Percentiles rank a stretch among this genome's conserved stretches.
phyloP scores from a whole-genome alignment of 805 yeast genomes.

The Millerago galiae region DNA sequence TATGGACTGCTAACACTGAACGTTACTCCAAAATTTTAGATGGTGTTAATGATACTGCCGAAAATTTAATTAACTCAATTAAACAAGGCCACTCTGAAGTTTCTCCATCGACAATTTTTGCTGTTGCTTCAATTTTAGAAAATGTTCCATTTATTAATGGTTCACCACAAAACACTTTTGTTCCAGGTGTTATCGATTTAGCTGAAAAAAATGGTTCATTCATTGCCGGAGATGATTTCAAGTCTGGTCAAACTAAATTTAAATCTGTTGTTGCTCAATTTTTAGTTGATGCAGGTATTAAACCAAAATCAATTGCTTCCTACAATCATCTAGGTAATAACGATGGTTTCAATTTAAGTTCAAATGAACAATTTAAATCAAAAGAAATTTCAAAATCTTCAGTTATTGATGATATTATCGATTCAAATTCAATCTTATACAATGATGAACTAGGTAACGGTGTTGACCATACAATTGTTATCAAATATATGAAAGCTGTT shows the following conservation, averaged over 20 bases:
- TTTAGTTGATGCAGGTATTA: constrained; percentile 94
- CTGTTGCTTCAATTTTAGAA: constrained; percentile 88
- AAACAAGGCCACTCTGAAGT: constrained; percentile 77
- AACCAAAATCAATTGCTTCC: constrained; percentile 90
- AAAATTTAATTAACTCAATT: constrained; percentile 65
- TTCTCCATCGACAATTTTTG: constrained; percentile 90
- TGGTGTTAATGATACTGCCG: constrained; percentile 87
- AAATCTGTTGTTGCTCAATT: constrained; percentile 96
- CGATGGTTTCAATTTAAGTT: constrained; percentile 87
- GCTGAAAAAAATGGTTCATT: constrained; percentile 71
- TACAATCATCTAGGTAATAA: constrained; percentile 96
- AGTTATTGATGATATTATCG: constrained; percentile 92
- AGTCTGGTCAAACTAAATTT: constrained; percentile 92
- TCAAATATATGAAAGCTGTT: constrained; percentile 89
- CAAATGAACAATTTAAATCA: constrained; percentile 90
- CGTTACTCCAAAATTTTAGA: constrained; percentile 72
- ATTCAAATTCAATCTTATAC: constrained; percentile 77
- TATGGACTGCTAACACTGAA: constrained; percentile 98
- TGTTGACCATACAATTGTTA: constrained; percentile 92
- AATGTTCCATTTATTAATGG: constrained; percentile 89
- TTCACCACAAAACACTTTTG: constrained; percentile 96
- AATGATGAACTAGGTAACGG: constrained; percentile 69
- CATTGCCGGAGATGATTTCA: constrained; percentile 97
- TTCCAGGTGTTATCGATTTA: constrained; percentile 87
- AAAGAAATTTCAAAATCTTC: constrained; percentile 92